Conservation (phyloP, 805 yeast genomes). For the Nakazawaea siamensis region DNA sequence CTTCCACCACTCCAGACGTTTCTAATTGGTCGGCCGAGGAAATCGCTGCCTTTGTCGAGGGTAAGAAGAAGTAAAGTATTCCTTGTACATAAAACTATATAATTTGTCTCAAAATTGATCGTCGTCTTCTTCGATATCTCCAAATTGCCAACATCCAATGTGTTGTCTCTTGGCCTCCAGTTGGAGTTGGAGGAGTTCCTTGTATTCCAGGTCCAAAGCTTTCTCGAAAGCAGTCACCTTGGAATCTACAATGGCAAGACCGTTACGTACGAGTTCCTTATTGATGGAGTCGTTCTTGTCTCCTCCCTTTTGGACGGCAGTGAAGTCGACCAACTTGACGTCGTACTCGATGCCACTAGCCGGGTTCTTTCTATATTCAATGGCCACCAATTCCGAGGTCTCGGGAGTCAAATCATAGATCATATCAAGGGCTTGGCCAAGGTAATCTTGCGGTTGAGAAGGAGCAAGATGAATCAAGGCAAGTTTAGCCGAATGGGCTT, state of each 20-base stretch:
- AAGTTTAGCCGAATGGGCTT: conserved; percentile 47
- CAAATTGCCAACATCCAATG: conserved; percentile 68
- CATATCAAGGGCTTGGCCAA: conserved; percentile 42
- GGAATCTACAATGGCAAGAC: conserved; percentile 47
- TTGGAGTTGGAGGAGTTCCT: conserved; percentile 35
- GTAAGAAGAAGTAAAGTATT: conserved; percentile 18
- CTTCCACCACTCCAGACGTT: conserved; percentile 32
- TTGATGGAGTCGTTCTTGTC: conserved; percentile 54
- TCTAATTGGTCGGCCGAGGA: conserved; percentile 66
- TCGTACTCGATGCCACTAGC: conserved; percentile 36
- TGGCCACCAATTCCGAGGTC: conserved; percentile 41
- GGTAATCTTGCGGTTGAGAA: conserved; percentile 41
- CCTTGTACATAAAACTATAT: too few relatives aligned
- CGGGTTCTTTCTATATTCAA: conserved; percentile 33
- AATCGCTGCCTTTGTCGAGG: conserved; percentile 63
- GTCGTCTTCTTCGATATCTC: conserved; percentile 60
- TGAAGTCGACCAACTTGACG: conserved; percentile 42
- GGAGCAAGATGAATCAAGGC: conserved; percentile 54
- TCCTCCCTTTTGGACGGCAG: conserved; percentile 38
- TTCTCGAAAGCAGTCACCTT: conserved; percentile 26
- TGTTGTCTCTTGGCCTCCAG: conserved; percentile 38
- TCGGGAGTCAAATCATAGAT: conserved; percentile 46
- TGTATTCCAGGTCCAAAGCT: conserved; percentile 26
- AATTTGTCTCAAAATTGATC: too few relatives aligned
- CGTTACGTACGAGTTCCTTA: conserved; percentile 47